Base-by-base conservation (phyloP, 768 basidiomycete species). In the Hydnomerulius pinastri region DNA sequence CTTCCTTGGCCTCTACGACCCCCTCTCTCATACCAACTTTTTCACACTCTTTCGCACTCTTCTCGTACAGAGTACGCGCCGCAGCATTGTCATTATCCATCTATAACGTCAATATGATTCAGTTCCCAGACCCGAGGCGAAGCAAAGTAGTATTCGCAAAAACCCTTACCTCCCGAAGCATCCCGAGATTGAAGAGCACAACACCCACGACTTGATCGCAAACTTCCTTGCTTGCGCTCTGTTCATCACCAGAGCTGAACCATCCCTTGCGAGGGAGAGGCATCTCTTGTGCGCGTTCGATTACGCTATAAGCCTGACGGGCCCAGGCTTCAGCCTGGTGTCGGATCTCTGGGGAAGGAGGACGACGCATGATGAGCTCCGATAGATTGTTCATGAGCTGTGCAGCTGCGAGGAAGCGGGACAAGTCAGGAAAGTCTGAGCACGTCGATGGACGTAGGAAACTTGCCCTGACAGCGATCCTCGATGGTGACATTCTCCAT, bases 291-390 rank as follows among this genome's bases (percentile, higher is more conserved):
- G 62, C 66, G 9, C 60, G 57, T 30, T 71, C 65, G 30, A 74
- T 64, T 25, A 70, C 50, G 1, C 60, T 65, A 28, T 74, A 55
- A 0, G 79, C 81, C 55, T 81, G 79, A 27, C 70, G 72, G 4
- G 83, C 81, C 84, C 85, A 87, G 1, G 76, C 67, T 57, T 86
- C 84, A 1, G 86, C 85, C 47, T 73, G 72, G 33, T 66, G 63
- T 24, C 73, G 58, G 28, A 65, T 62, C 11, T 68, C 67, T 0
- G 72, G 68, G 12, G 73, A 67, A 3, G 72, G 74, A 1, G 66
- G 53, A 15, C 57, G 64, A 39, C 69, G 69, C 61, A 74, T 69
- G 54, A 75, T 63, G 33, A 75, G 48, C 38, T 74, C 73, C 10
- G 77, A 71, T n/a, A 77, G 68, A 42, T 75, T 77, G 59, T 70